These are phyloP conservation scores for Spencermartinsiella europaea DNA, from an alignment of 805 yeast species.

Conservation along the genomic window DNA sequence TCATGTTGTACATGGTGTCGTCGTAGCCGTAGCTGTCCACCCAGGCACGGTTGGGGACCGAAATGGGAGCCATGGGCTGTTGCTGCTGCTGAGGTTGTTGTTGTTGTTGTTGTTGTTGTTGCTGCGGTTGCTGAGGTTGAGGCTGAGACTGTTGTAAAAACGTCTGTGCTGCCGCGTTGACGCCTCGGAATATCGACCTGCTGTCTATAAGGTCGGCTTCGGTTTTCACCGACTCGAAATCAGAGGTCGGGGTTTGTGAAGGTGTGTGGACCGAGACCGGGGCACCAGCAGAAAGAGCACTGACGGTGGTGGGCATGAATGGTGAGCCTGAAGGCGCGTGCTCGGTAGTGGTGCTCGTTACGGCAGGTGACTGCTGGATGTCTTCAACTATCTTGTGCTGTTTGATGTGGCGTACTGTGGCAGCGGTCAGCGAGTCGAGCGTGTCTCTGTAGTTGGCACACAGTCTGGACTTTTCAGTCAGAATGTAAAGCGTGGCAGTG, in stretches of 20 bases:
- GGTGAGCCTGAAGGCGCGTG: background rate
- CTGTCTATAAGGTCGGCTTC: background rate
- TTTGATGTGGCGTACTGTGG: slow-evolving; percentile 57
- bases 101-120: slow-evolving; percentile 5
- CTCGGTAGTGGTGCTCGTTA: background rate
- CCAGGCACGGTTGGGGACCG: slow-evolving; percentile 12
- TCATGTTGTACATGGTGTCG: slow-evolving; percentile 26
- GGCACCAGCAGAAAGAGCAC: background rate
- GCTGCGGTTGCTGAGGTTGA: slow-evolving; percentile 1
- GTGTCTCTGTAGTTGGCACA: slow-evolving; percentile 61
- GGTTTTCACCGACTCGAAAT: background rate
- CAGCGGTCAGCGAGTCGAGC: slow-evolving; percentile 60
- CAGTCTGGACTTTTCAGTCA: slow-evolving; percentile 61
- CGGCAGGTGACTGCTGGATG: background rate
- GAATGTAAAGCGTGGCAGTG: slow-evolving; percentile 56
- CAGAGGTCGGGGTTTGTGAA: background rate
- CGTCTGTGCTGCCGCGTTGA: background rate
- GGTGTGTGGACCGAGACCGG: background rate
- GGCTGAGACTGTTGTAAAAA: background rate
- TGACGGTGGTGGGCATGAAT: background rate
- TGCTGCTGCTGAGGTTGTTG: slow-evolving; percentile 7
- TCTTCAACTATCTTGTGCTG: slow-evolving; percentile 34
- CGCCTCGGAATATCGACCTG: background rate
- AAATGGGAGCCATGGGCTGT: background rate
- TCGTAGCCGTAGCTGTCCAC: slow-evolving; percentile 23